Percentiles rank a stretch among this genome's conserved stretches.
phyloP scores from a whole-genome alignment of 2,329 filamentous ascomycete species.

The Xylaria sp. region DNA sequence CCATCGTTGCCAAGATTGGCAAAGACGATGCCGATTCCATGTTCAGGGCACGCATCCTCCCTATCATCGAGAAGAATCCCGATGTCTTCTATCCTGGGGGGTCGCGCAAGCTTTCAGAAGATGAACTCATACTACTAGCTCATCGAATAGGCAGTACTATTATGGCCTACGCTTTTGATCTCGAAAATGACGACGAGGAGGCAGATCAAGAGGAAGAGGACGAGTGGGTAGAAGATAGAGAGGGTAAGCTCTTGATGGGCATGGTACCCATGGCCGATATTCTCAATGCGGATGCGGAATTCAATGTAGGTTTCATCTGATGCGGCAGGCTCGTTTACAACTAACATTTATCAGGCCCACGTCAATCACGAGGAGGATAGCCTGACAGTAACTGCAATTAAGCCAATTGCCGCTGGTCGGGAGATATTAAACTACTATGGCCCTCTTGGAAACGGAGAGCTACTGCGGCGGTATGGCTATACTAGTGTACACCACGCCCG shows the following conservation, averaged over 20 bases:
- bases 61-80: constrained; percentile 59
- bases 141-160: constrained; percentile 88
- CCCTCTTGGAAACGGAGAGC: constrained; percentile 81
- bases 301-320: constrained; percentile 69
- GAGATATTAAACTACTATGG: constrained; percentile 93
- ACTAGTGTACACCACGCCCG: constrained; percentile 79
- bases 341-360: constrained; percentile 55
- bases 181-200: constrained; percentile 63
- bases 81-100: constrained; percentile 57
- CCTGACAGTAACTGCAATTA: constrained; percentile 77
- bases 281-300: constrained; percentile 87
- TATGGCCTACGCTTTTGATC: constrained; percentile 93
- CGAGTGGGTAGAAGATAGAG: constrained; percentile 72
- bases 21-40: constrained; percentile 75
- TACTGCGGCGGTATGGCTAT: constrained; percentile 87
- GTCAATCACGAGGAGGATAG: constrained; percentile 63
- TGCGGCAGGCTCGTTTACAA: not conserved
- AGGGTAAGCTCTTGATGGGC: constrained; percentile 71
- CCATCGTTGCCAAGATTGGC: constrained; percentile 80
- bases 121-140: constrained; percentile 63
- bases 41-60: constrained; percentile 68
- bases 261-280: constrained; percentile 94
- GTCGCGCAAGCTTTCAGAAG: constrained; percentile 53
- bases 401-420: constrained; percentile 73
- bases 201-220: constrained; percentile 70